These are phyloP conservation scores for Coniochaeta ligniaria DNA, from an alignment of 2,329 filamentous ascomycete genomes.

Conservation along the genomic window DNA sequence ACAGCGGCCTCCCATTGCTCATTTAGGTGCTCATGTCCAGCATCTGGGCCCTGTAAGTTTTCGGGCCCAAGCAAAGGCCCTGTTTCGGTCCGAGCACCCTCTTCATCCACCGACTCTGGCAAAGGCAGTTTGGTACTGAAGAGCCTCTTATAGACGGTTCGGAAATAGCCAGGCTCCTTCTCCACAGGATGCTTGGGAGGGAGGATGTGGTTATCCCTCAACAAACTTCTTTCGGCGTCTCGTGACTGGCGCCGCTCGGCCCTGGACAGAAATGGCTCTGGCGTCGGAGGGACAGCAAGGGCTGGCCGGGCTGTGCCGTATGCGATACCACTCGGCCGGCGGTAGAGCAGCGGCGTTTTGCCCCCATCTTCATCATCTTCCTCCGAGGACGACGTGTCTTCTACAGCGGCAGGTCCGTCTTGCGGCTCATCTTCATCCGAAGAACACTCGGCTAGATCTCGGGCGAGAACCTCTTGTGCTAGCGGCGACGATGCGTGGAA, in stretches of 20 bases:
- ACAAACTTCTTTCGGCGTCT: constrained; percentile 10
- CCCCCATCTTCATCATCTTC: constrained; percentile 27
- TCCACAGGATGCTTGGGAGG: constrained; percentile 11
- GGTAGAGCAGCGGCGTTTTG: constrained; percentile 52
- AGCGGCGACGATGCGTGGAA: constrained; percentile 57
- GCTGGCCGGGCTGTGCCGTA: constrained; percentile 65
- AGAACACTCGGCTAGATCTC: constrained; percentile 58
- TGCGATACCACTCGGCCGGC: constrained; percentile 69
- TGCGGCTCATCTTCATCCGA: constrained; percentile 38
- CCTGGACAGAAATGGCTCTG: constrained; percentile 42
- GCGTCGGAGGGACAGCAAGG: constrained; percentile 49
- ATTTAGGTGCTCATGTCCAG: constrained; percentile 47
- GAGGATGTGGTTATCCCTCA: constrained; percentile 14
- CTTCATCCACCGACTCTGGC: constrained; percentile 1
- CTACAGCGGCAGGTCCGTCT: constrained; percentile 14
- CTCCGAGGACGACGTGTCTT: constrained; percentile 19
- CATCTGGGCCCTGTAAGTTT: not conserved
- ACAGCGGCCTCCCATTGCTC: constrained; percentile 84
- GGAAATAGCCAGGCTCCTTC: constrained; percentile 5
- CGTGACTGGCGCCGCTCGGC: constrained; percentile 31
- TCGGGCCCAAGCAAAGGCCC: constrained; percentile 3
- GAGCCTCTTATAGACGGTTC: constrained; percentile 9
- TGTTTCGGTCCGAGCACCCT: not conserved
- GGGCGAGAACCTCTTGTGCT: constrained; percentile 57
- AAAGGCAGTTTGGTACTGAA: constrained; percentile 13